Conservation (phyloP, 495 filamentous ascomycete species). For the Penicilliopsis zonata region DNA sequence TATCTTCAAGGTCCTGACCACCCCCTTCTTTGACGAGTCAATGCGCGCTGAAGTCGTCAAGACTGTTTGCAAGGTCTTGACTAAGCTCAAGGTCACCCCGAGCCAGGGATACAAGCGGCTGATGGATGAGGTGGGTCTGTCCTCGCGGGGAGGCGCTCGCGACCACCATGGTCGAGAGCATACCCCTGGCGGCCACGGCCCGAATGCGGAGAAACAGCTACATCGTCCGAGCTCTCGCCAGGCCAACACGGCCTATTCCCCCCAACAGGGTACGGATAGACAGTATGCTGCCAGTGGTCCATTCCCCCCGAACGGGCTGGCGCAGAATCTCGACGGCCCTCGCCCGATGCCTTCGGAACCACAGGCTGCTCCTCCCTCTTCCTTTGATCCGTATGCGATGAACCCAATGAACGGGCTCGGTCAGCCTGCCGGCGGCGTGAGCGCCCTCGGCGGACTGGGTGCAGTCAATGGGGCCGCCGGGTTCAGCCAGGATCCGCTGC, state of each 20-base stretch:
- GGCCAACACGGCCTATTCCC: slow-evolving; percentile 26
- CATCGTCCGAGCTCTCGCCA: slow-evolving; percentile 39
- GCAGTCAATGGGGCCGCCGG: slow-evolving; percentile 15
- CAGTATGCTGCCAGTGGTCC: slow-evolving; percentile 38
- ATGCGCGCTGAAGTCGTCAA: slow-evolving; percentile 80
- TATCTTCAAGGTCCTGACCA: slow-evolving; percentile 96
- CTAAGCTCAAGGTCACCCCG: slow-evolving; percentile 82
- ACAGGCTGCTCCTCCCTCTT: slow-evolving; percentile 13
- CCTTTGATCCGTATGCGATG: slow-evolving; percentile 32
- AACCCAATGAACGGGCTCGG: slow-evolving; percentile 22
- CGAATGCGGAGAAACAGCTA: slow-evolving; percentile 33
- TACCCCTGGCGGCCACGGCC: slow-evolving; percentile 21
- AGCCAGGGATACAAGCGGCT: slow-evolving; percentile 95
- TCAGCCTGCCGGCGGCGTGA: slow-evolving; percentile 5
- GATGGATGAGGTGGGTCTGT: slow-evolving; percentile 93
- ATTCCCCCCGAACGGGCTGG: slow-evolving; percentile 23
- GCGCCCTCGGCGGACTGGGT: slow-evolving; percentile 7
- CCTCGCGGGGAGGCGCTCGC: slow-evolving; percentile 43
- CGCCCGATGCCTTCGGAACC: slow-evolving; percentile 32
- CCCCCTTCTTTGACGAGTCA: slow-evolving; percentile 91
- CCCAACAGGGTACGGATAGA: slow-evolving; percentile 31
- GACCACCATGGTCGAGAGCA: slow-evolving; percentile 33
- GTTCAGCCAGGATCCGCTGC: slow-evolving; percentile 28
- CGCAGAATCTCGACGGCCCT: slow-evolving; percentile 22
- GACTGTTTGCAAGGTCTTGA: slow-evolving; percentile 79